Evolutionary conservation across 768 basidiomycete genomes (phyloP).

Genomic region (Agaricus sinodeliciosus): DNA sequence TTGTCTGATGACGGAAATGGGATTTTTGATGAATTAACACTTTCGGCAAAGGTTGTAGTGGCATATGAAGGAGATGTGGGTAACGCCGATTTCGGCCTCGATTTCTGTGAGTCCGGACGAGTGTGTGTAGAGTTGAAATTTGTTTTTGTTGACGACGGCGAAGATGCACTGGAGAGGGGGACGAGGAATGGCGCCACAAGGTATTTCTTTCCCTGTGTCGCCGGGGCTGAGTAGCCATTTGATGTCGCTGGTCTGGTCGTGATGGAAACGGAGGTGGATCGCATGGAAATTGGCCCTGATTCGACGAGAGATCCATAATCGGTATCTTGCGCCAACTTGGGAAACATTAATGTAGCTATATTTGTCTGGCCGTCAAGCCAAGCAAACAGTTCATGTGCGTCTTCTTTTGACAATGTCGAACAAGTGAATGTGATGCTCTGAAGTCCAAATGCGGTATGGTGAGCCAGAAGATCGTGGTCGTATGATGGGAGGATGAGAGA

Average conservation of each 20-base stretch:
- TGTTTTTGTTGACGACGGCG: not conserved
- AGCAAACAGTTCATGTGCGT: conserved; percentile 27
- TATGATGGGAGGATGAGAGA: conserved; percentile 36
- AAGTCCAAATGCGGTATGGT: conserved; percentile 37
- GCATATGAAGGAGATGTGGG: conserved; percentile 6
- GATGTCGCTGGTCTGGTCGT: not conserved
- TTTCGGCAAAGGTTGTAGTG: not conserved
- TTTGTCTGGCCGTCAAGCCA: conserved; percentile 39
- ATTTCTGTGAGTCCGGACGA: not conserved
- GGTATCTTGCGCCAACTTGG: conserved; percentile 25
- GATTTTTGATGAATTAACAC: not conserved
- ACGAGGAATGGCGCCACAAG: conserved; percentile 2
- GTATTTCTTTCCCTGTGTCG: conserved; percentile 1
- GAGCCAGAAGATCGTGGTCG: conserved; percentile 33
- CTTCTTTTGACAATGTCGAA: conserved; percentile 22
- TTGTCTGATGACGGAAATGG: not conserved
- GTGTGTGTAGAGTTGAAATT: not conserved
- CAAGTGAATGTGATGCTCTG: conserved; percentile 31
- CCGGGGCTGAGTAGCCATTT: not conserved
- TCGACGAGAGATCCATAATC: conserved; percentile 10
- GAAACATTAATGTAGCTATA: conserved; percentile 32
- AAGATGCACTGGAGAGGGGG: not conserved
- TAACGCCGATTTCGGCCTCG: conserved; percentile 4
- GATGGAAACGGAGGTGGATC: not conserved
- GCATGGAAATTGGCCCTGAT: not conserved